Evolutionary conservation across 495 filamentous ascomycete genomes (phyloP), one percentile per base, ranked within the genome.

Genomic region (Penicillium maclennaniae): DNA sequence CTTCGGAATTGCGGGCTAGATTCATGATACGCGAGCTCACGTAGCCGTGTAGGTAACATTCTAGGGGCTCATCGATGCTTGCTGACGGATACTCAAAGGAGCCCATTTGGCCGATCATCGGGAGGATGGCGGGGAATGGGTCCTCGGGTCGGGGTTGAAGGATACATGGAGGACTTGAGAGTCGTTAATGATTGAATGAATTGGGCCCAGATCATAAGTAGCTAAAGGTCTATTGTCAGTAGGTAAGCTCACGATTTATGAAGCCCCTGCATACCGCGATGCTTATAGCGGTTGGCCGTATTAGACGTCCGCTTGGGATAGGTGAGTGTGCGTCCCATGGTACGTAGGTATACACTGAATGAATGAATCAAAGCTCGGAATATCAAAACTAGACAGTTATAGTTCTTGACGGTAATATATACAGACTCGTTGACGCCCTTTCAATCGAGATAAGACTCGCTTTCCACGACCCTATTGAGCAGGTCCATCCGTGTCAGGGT

Each of bases 11-110:
- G n/a, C 82, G 79, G 26, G 82, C 75, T 8, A 88, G 65, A 51
- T 85, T 86, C 74, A 91, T 86, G 34, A 95, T 75, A 3, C 91
- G 88, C 10, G 87, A 86, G 47, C 83, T 87, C 46, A 92, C 83
- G 64, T 93, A 95, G 60, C 89, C 89, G 66, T 97, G 92, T 6
- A 97, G 81, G 62, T 97, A 96, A 49, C 88, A 80, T 54, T 95
- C 87, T 12, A 89, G 70, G 0, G 83, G 76, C 53, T 89, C 85
- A 15, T 83, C 79, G 14, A 84, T 71, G 54, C 79, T 65, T 8
- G 82, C 78, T 49, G 82, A 85, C 19, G 85, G 85, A 53, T 79
- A 75, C 9, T 71, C 73, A 60, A 84, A 92, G 42, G 82, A 86
- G 17, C 79, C 87, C 85, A 92, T 89, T 56, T 83, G 82, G 40